phyloP scores from a whole-genome alignment of 2,329 filamentous ascomycete genomes.

The Malbranchea cinnamomea region DNA sequence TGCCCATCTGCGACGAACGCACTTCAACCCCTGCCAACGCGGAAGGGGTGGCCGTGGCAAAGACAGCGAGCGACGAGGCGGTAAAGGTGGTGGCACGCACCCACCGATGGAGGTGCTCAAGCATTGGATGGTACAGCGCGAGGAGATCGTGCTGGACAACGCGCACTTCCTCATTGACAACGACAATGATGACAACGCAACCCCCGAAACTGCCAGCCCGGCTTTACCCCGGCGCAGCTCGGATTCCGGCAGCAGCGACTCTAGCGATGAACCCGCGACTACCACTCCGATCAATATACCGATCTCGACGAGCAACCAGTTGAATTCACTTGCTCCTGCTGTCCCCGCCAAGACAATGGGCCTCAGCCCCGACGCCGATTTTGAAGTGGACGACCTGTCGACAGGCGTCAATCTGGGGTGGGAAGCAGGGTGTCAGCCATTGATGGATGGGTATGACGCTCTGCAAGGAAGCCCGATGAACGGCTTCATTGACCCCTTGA shows the following conservation, averaged over 20 bases:
- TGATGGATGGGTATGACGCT: constrained; percentile 18
- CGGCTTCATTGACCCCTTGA: constrained; percentile 17
- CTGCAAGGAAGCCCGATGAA: constrained; percentile 15
- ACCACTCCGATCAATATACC: too few species aligned
- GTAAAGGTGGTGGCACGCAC: constrained; percentile 46
- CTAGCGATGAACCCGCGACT: constrained; percentile 5
- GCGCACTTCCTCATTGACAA: constrained; percentile 15
- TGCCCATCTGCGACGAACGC: constrained; percentile 71
- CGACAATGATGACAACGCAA: constrained; percentile 8
- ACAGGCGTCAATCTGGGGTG: too few species aligned
- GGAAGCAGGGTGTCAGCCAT: constrained; percentile 10
- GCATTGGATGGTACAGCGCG: constrained; percentile 45
- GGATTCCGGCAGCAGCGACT: not conserved
- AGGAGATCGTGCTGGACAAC: constrained; percentile 31
- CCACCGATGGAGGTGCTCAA: constrained; percentile 47
- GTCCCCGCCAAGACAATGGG: too few species aligned
- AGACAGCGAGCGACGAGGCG: constrained; percentile 44
- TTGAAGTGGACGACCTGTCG: constrained; percentile 9
- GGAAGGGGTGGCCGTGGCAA: constrained; percentile 40
- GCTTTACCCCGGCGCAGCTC: not conserved
- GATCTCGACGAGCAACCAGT: too few species aligned
- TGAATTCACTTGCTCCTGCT: too few species aligned
- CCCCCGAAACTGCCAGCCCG: too few species aligned
- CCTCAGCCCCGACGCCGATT: too few species aligned
- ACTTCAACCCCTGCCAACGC: constrained; percentile 59